Evolutionary conservation across 1,284 basidiomycete species (phyloP).

Genomic region (Pascua guehoae): DNA sequence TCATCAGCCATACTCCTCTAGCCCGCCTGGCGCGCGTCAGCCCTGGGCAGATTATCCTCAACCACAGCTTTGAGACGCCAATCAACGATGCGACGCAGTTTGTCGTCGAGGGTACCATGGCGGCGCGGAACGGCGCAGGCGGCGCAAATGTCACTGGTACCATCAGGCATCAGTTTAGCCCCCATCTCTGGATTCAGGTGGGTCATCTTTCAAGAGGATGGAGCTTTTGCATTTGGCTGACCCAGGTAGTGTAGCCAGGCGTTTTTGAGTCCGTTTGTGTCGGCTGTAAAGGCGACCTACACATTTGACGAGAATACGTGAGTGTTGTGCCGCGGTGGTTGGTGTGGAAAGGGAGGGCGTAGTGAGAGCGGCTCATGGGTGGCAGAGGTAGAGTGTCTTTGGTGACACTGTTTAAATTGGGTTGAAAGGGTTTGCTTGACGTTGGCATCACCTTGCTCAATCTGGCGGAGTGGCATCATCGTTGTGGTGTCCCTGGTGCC

Average conservation of each 20-base stretch:
- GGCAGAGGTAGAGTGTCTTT: no score
- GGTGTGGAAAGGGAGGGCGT: no score
- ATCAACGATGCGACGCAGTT: slow-evolving; percentile 38
- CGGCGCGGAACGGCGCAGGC: slow-evolving; percentile 45
- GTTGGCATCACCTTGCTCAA: no score
- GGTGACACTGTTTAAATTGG: no score
- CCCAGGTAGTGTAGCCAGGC: slow-evolving; percentile 29
- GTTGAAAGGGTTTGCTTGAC: no score
- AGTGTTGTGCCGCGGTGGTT: slow-evolving; percentile 8
- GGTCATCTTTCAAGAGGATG: slow-evolving; percentile 12
- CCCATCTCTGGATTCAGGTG: slow-evolving; percentile 47
- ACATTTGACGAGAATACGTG: slow-evolving; percentile 50
- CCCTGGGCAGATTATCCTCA: slow-evolving; percentile 40
- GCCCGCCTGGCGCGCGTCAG: slow-evolving; percentile 34
- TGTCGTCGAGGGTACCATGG: slow-evolving; percentile 47
- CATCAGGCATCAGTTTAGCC: slow-evolving; percentile 53
- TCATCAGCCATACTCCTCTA: slow-evolving; percentile 30
- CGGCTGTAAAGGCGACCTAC: slow-evolving; percentile 51
- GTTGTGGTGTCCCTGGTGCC: no score
- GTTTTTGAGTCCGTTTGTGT: slow-evolving; percentile 49
- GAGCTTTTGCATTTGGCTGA: not conserved
- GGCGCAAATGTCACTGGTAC: slow-evolving; percentile 54
- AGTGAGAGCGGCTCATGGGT: no score
- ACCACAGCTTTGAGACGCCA: slow-evolving; percentile 48
- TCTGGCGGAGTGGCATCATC: no score